Evolutionary conservation across 2,329 filamentous ascomycete genomes (phyloP).

Genomic region (Colletotrichum destructivum): DNA sequence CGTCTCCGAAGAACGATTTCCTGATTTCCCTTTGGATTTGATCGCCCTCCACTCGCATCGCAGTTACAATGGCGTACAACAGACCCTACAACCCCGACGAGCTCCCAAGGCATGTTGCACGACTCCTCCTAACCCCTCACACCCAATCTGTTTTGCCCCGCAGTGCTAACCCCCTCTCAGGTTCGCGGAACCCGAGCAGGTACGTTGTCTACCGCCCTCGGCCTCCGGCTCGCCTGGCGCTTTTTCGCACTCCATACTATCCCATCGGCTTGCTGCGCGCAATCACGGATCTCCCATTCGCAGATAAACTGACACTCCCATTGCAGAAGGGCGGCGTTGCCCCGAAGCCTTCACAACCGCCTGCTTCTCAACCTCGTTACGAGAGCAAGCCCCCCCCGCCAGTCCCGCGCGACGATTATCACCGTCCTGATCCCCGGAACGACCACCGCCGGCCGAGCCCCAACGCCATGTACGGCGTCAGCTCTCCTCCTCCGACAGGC

Average conservation of each 20-base stretch:
- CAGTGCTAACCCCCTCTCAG: slow-evolving; percentile 57
- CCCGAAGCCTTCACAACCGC: slow-evolving; percentile 39
- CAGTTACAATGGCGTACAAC: slow-evolving; percentile 89
- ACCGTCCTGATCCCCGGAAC: slow-evolving; percentile 43
- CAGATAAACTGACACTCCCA: slow-evolving; percentile 30
- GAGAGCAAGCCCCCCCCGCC: slow-evolving; percentile 65
- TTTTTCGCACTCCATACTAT: slow-evolving; percentile 21
- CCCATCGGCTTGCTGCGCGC: slow-evolving; percentile 17
- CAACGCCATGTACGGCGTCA: slow-evolving; percentile 59
- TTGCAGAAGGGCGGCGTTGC: slow-evolving; percentile 44
- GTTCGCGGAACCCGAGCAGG: slow-evolving; percentile 83
- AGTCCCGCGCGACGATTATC: slow-evolving; percentile 52
- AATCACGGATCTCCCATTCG: slow-evolving; percentile 43
- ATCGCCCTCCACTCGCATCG: slow-evolving; percentile 20
- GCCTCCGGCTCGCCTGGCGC: slow-evolving; percentile 18
- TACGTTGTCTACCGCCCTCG: slow-evolving; percentile 52
- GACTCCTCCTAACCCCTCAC: slow-evolving; percentile 35
- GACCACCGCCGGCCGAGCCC: slow-evolving; percentile 36
- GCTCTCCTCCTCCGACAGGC: slow-evolving; percentile 66
- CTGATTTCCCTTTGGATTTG: slow-evolving; percentile 17
- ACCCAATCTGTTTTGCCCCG: slow-evolving; percentile 35
- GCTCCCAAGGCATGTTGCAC: slow-evolving; percentile 83
- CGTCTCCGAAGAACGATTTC: slow-evolving; percentile 12
- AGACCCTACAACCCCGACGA: slow-evolving; percentile 93
- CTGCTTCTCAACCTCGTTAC: slow-evolving; percentile 56